Percentiles rank a stretch among this genome's conserved stretches.
phyloP scores from a whole-genome alignment of 2,329 filamentous ascomycete genomes.

The Akanthomyces dipterigenus region DNA sequence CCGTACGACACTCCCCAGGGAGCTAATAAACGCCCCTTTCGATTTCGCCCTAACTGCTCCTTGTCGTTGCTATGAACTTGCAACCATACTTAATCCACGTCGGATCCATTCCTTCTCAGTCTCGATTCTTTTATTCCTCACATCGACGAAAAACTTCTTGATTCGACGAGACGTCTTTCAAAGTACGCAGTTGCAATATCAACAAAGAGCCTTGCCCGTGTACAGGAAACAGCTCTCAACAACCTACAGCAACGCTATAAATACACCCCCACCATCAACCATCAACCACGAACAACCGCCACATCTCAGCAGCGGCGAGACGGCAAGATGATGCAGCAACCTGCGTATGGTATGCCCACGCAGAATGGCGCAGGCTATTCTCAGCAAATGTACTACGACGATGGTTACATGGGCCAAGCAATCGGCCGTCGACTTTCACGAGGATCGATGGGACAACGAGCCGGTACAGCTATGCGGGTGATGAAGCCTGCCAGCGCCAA shows the following conservation, averaged over 20 bases:
- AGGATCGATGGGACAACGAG: constrained; percentile 43
- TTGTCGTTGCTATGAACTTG: constrained; percentile 9
- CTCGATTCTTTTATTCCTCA: neutral
- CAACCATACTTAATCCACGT: constrained; percentile 10
- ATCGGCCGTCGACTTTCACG: constrained; percentile 42
- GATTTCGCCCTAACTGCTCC: constrained; percentile 11
- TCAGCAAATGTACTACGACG: constrained; percentile 36
- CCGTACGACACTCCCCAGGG: constrained; percentile 5
- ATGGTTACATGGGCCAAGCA: constrained; percentile 47
- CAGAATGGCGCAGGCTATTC: constrained; percentile 1
- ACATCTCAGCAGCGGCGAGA: constrained; percentile 1
- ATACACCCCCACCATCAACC: constrained; percentile 9
- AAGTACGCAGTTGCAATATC: neutral
- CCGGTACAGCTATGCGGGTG: constrained; percentile 49
- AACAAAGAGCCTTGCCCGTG: neutral
- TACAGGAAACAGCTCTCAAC: neutral
- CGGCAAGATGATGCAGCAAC: constrained; percentile 13
- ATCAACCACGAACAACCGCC: neutral
- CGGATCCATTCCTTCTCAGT: neutral
- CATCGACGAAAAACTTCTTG: neutral
- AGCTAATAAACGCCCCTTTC: constrained; percentile 10
- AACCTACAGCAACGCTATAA: neutral
- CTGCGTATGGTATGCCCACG: constrained; percentile 11
- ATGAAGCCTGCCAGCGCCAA: constrained; percentile 60
- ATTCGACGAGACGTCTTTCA: neutral